Evolutionary conservation across 2,329 filamentous ascomycete species (phyloP).

Genomic region (Neofusicoccum cordaticola): DNA sequence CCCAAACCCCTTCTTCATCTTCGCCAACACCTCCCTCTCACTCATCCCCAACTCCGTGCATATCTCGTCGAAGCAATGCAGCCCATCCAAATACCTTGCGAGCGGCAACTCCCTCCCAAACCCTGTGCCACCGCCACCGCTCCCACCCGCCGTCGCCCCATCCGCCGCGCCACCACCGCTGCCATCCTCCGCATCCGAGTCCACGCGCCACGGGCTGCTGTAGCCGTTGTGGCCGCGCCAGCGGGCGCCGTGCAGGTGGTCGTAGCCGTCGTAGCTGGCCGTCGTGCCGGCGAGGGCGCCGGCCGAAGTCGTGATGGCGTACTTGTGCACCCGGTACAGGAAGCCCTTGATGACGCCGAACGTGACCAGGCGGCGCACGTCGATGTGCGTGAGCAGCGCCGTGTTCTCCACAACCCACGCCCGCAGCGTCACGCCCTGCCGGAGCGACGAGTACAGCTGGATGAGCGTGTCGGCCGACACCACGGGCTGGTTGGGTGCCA

Average conservation of each 20-base stretch:
- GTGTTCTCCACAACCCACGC: conserved; percentile 81
- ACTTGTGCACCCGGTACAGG: conserved; percentile 89
- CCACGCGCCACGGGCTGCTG: background rate
- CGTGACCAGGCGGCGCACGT: conserved; percentile 87
- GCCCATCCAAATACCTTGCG: conserved; percentile 69
- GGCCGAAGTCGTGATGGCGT: conserved; percentile 56
- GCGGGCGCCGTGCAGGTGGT: conserved; percentile 27
- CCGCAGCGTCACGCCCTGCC: conserved; percentile 77
- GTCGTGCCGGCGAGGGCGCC: conserved; percentile 49
- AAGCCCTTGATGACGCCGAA: conserved; percentile 96
- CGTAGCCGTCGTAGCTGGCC: conserved; percentile 10
- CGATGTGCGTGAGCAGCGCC: conserved; percentile 70
- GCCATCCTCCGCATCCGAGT: conserved; percentile 15
- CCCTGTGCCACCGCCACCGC: background rate
- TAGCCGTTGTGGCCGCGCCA: conserved; percentile 13
- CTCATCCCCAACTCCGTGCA: conserved; percentile 71
- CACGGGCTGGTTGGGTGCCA: conserved; percentile 13
- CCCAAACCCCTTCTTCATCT: conserved; percentile 50
- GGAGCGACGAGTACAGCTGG: conserved; percentile 80
- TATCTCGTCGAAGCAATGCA: conserved; percentile 77
- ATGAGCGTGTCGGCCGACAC: conserved; percentile 54
- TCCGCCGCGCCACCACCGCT: conserved; percentile 16
- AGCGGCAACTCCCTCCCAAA: conserved; percentile 43
- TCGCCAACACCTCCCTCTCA: conserved; percentile 68
- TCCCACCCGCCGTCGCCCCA: conserved; percentile 22